Conservation (phyloP, 768 basidiomycete species). For the Leccinum subtestaceum region DNA sequence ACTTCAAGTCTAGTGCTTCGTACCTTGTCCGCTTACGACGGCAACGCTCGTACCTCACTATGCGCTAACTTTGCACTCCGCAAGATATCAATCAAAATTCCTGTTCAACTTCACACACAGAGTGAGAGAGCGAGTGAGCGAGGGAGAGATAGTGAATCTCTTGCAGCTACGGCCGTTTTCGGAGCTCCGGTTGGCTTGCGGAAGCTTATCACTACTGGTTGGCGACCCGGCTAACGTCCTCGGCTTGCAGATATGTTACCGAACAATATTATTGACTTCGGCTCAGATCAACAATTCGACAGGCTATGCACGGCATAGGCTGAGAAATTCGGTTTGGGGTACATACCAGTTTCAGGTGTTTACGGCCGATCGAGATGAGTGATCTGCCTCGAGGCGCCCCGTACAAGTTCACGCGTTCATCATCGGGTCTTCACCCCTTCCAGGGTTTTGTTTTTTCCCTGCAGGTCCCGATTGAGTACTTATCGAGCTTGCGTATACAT, state of each 20-base stretch:
- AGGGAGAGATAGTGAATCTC: neutral
- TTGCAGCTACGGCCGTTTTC: neutral
- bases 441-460: slow-evolving; percentile 13
- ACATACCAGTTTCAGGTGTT: slow-evolving; percentile 10
- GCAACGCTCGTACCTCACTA: neutral
- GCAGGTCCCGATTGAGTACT: slow-evolving; percentile 3
- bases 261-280: neutral
- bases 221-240: neutral
- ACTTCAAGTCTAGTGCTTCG: neutral
- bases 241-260: neutral
- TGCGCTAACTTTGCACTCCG: neutral
- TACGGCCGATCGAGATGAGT: slow-evolving; percentile 8
- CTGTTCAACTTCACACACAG: neutral
- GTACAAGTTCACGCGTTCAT: slow-evolving; percentile 22
- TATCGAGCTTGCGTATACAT: slow-evolving; percentile 1
- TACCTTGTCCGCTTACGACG: neutral
- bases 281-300: neutral
- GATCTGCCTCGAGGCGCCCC: slow-evolving; percentile 20
- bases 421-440: slow-evolving; percentile 2
- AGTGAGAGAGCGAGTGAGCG: neutral
- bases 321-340: neutral
- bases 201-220: neutral
- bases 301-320: neutral
- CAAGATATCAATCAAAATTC: neutral
- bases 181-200: neutral